Evolutionary conservation across 179 eudicot species (phyloP).

Genomic region (Heliamphora pulchella): DNA sequence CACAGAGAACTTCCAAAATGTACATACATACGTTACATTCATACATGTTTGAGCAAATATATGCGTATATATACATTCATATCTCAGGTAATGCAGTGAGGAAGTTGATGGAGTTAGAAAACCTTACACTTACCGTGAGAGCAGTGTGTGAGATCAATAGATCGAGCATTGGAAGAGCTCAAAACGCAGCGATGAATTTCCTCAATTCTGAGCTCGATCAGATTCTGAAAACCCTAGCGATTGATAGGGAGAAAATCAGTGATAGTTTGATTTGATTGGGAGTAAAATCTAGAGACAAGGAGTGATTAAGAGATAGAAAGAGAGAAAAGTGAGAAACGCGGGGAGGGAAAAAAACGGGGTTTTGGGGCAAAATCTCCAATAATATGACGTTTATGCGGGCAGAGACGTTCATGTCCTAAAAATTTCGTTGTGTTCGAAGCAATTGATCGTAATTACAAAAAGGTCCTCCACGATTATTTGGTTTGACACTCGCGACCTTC

Average conservation of each 20-base stretch:
- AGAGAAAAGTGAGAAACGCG: slow-evolving; percentile 6
- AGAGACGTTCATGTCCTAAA: slow-evolving; percentile 11
- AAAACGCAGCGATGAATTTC: background rate
- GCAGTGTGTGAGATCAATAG: slow-evolving; percentile 4
- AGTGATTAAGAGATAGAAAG: background rate
- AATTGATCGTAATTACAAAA: background rate
- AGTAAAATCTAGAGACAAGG: slow-evolving; percentile 3
- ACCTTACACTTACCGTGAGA: slow-evolving; percentile 11
- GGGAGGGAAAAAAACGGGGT: slow-evolving; percentile 9
- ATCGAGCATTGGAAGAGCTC: slow-evolving; percentile 11
- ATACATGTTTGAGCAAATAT: background rate
- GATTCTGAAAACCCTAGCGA: slow-evolving; percentile 4
- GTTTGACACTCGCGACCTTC: no score
- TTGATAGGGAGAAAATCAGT: background rate
- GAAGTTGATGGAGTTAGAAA: background rate
- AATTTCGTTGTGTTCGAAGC: background rate
- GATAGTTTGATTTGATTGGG: slow-evolving; percentile 2
- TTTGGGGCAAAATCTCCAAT: background rate
- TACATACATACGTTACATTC: background rate
- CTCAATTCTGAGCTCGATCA: background rate
- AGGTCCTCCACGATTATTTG: background rate
- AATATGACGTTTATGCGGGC: background rate
- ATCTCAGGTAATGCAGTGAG: background rate
- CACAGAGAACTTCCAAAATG: background rate
- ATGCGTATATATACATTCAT: no score